Base-by-base conservation (phyloP, 208 protist genomes). In the Plasmodiophora brassicae region DNA sequence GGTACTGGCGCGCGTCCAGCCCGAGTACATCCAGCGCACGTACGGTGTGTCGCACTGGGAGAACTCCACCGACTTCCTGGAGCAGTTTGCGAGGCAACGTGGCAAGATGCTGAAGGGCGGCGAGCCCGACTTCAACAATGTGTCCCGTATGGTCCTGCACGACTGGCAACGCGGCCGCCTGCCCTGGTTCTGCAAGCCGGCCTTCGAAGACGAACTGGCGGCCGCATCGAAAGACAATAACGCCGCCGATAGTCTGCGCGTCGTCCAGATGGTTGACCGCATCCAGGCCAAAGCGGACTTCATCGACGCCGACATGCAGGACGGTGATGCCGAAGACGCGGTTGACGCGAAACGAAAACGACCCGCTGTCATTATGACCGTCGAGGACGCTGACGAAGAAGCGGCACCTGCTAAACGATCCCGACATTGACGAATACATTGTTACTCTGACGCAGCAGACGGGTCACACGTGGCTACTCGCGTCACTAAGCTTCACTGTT, bases 31-130 rank as follows among this genome's bases (percentile, higher is more conserved):
- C n/a, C 71, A 92, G 20, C 89, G 94, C 38, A 98, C 96, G 0
- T 99, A 99, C 90, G 93, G 95, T 41, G 95, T 99, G 41, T 85
- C 91, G 14, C 89, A 95, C 45, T 92, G 84, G 65, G 22, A 85
- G 45, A 95, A 98, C 87, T 90, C 94, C 60, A 93, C 95, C 71
- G 97, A 99, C 89, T 99, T 99, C 92, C 91, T 99, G 10, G 94
- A 96, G n/a, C 92, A 97, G 90, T 85, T 99, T 1, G 97, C 97
- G 0, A 92, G 92, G 35, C 94, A 53, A 45, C 38, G 43, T 1
- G 84, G 85, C 10, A 88, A 88, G 50, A 45, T 88, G 36, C 45
- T 65, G 10, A 88, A 88, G 35, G 85, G 85, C 35, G 85, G 85
- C 1, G 85, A 88, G 65, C 85, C 85, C n/a, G 85, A 88, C 65